Evolutionary conservation across 2,329 filamentous ascomycete genomes (phyloP), one percentile per base, ranked within the genome.

Genomic region (Dactylonectria estremocensis): DNA sequence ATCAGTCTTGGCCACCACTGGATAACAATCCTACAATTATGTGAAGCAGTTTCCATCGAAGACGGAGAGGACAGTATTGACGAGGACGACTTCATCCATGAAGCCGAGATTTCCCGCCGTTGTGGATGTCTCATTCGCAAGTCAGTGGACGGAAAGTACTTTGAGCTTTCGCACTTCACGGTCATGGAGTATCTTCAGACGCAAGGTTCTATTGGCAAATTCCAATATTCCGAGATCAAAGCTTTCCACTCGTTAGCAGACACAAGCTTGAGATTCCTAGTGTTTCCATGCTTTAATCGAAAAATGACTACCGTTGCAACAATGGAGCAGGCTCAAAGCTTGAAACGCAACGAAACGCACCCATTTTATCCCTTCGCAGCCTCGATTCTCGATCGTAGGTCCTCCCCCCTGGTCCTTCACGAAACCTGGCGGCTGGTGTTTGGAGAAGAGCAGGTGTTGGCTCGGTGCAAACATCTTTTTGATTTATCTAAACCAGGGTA

Each of bases 161-260:
- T 69, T 16, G 67, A 69, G n/a, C 56, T 66, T n/a, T 37, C 67
- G 1, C 67, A 69, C 14, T 69, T 66, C 13, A 69, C 67, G 2
- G 67, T 69, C 18, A 43, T 63, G 18, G 67, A 69, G 43, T 69
- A 66, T n/a, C 45, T 69, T 16, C 33, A 59, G 14, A 45, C 20
- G 3, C 20, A 8, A 10, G n/a, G 13, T 6, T 53, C 37, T 2
- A 24, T 61, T 18, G 35, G 58, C 4, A 35, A 45, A 11, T 61
- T 61, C 24, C 10, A 10, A 14, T 61, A 61, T 13, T 54, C 49
- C 3, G n/a, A 16, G 13, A 20, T 6, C 2, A 22, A 46, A 1
- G 49, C 58, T n/a, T 54, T 20, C 14, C 35, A 35, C 2, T 61
- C 22, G 11, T 24, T 53, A 7, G 24, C n/a, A 2, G n/a, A 20